Evolutionary conservation across 2,329 filamentous ascomycete genomes (phyloP).

Genomic region (Coleophoma eucalyptorum): DNA sequence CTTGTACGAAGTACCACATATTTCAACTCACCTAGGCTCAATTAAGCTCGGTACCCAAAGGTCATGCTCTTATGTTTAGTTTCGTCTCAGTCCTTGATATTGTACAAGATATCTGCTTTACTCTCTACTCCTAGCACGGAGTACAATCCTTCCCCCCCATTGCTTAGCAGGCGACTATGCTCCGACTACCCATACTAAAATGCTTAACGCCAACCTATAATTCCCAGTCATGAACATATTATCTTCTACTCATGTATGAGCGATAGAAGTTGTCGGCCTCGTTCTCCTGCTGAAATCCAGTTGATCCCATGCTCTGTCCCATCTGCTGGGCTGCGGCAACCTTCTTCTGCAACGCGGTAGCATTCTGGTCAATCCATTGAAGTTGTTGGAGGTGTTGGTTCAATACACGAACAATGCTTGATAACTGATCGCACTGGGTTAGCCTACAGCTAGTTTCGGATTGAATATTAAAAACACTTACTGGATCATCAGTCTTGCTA

Average conservation of each 20-base stretch:
- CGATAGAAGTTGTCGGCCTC: constrained; percentile 88
- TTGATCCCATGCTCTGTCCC: constrained; percentile 53
- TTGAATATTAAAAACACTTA: constrained; percentile 41
- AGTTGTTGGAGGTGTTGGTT: constrained; percentile 90
- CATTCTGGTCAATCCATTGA: constrained; percentile 88
- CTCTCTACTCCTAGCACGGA: not conserved
- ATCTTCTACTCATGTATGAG: constrained; percentile 77
- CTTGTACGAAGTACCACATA: not conserved
- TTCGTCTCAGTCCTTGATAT: not conserved
- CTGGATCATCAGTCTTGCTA: constrained; percentile 81
- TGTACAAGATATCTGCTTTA: not conserved
- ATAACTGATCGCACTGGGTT: constrained; percentile 54
- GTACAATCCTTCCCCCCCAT: not conserved
- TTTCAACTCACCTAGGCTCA: no score
- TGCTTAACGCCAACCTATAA: constrained; percentile 18
- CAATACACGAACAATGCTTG: constrained; percentile 91
- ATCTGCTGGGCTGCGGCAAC: constrained; percentile 79
- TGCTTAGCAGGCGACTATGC: not conserved
- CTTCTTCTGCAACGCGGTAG: constrained; percentile 76
- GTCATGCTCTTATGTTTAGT: no score
- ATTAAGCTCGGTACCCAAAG: no score
- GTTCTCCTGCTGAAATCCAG: constrained; percentile 56
- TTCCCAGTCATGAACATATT: constrained; percentile 19
- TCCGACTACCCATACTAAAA: constrained; percentile 7
- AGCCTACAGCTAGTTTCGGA: constrained; percentile 3